These are phyloP conservation scores for Ceratocystis variospora DNA, from an alignment of 2,329 filamentous ascomycete species.

Conservation along the genomic window DNA sequence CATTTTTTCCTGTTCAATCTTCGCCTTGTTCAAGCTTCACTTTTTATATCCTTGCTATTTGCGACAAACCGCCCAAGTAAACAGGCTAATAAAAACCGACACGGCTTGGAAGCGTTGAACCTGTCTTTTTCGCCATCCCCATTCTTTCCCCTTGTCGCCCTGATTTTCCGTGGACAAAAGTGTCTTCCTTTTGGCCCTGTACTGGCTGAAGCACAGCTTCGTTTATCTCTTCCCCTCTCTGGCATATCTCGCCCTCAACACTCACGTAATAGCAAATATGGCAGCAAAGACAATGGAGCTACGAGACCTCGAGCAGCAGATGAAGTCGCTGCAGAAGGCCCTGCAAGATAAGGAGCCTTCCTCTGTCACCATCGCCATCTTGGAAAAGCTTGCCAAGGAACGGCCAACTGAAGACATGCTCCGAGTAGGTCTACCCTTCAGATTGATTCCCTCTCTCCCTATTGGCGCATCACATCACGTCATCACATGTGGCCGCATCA, in stretches of 20 bases:
- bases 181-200: too few species aligned
- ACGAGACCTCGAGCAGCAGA: slow-evolving; percentile 64
- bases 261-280: not conserved
- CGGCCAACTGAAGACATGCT: slow-evolving; percentile 83
- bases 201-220: too few species aligned
- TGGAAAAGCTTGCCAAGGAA: slow-evolving; percentile 67
- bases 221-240: not conserved
- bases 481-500: not conserved
- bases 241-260: not conserved
- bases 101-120: not conserved
- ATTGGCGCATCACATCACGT: not conserved
- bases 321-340: slow-evolving; percentile 70
- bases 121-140: not conserved
- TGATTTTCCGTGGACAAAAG: too few species aligned
- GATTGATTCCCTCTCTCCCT: not conserved
- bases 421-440: slow-evolving; percentile 41
- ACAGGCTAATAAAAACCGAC: too few species aligned
- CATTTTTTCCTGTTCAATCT: not conserved
- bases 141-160: not conserved
- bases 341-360: slow-evolving; percentile 60
- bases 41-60: not conserved
- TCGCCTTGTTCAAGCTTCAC: not conserved
- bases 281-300: slow-evolving; percentile 48
- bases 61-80: slow-evolving; percentile 8
- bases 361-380: slow-evolving; percentile 55